Evolutionary conservation across 2,329 filamentous ascomycete genomes (phyloP).

Genomic region (Acarospora socialis): DNA sequence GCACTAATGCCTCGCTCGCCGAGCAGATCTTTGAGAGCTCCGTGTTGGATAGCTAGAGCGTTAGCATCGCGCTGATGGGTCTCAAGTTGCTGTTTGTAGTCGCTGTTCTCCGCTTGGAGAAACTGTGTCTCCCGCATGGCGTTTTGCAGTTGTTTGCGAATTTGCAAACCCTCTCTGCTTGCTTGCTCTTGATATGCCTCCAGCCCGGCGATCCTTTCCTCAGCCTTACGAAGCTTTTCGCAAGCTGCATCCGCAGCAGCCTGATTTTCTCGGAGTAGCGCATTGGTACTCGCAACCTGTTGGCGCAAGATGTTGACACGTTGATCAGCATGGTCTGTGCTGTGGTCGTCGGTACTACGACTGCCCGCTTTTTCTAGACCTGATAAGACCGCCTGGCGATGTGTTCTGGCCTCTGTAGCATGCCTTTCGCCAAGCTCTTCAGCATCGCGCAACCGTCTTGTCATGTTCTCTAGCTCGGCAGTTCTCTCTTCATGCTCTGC

Average conservation of each 20-base stretch:
- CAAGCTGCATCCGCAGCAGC: constrained; percentile 73
- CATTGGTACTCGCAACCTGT: constrained; percentile 65
- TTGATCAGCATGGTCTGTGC: constrained; percentile 26
- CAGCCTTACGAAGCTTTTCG: constrained; percentile 78
- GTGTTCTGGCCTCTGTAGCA: constrained; percentile 72
- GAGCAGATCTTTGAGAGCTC: constrained; percentile 82
- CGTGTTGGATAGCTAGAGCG: constrained; percentile 80
- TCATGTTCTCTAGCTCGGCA: constrained; percentile 60
- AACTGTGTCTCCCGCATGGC: constrained; percentile 70
- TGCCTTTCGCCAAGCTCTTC: constrained; percentile 82
- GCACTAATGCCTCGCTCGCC: constrained; percentile 77
- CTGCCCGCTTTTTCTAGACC: constrained; percentile 57
- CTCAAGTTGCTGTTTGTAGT: constrained; percentile 69
- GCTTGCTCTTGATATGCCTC: constrained; percentile 97
- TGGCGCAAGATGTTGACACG: constrained; percentile 61
- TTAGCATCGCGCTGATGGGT: constrained; percentile 88
- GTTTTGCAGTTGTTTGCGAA: constrained; percentile 77
- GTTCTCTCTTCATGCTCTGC: constrained; percentile 70
- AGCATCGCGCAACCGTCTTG: constrained; percentile 63
- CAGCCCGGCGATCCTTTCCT: constrained; percentile 90
- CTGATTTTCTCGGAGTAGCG: constrained; percentile 75
- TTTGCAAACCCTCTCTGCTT: constrained; percentile 78
- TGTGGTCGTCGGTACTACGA: constrained; percentile 38
- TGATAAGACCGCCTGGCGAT: constrained; percentile 66
- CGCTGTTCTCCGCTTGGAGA: constrained; percentile 66